Evolutionary conservation across 371 early-diverging fungal genomes (phyloP), one percentile per base, ranked within the genome.

Genomic region (Catenaria anguillulae): DNA sequence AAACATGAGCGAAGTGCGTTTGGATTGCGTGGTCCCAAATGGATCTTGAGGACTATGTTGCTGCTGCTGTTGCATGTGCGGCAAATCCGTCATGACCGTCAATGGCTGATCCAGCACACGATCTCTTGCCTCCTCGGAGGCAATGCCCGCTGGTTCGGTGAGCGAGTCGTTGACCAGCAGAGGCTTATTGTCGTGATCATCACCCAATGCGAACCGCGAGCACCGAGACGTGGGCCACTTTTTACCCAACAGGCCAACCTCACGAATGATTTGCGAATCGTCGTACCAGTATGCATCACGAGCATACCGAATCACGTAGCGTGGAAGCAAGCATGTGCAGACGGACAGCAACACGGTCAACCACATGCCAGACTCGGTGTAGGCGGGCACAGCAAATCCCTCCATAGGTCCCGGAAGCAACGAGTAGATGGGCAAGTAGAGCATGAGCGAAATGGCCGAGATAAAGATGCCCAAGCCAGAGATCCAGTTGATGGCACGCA

Each of bases 291-390:
- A 56, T n/a, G 24, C 24, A 31, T 33, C 15, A 36, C 78, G 84
- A 79, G 80, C 89, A 86, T 84, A 95, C 78, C 93, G 93, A 89
- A 89, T 94, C 3, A 79, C 66, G 66, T 78, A 90, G 74, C 94
- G 94, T 62, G 93, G 80, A 50, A 89, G 66, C 66, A 88, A 81
- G 67, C 89, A 86, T 50, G 87, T 63, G 55, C 87, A 67, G 15
- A 95, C 92, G 33, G 92, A 70, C 43, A 95, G 56, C 8, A 92
- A 65, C 34, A 90, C 77, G n/a, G 80, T 79, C 45, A 90, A 70
- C 93, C 93, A 94, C 73, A 94, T 94, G 45, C 78, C 78, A 1
- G 80, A 77, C 55, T 84, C 81, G 10, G 79, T 75, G 72, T 85
- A 91, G 23, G 90, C 70, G 3, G 85, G 76, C 55, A 93, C 80